These are phyloP conservation scores for Rhodotorula mucilaginosa DNA, from an alignment of 1,284 basidiomycete genomes.

Conservation along the genomic window DNA sequence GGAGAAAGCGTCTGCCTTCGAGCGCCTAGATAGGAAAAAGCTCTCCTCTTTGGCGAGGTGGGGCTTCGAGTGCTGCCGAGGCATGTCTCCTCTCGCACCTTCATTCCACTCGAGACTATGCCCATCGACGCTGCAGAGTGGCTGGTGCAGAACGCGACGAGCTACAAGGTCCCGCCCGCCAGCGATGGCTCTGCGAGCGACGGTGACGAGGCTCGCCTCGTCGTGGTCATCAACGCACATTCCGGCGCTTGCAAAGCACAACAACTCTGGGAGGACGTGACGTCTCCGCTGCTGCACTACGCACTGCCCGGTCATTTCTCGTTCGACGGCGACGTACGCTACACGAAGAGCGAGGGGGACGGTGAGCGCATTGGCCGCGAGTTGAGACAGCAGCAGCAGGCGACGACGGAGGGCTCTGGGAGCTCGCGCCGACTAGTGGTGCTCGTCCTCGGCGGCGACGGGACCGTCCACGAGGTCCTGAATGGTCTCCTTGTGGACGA, in stretches of 20 bases:
- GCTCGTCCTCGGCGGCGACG: slow-evolving; percentile 64
- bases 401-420: neutral
- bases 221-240: slow-evolving; percentile 3
- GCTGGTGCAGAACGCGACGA: neutral
- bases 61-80: neutral
- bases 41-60: neutral
- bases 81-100: neutral
- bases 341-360: slow-evolving; percentile 60
- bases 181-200: too few relatives aligned
- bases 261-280: neutral
- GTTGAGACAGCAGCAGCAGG: slow-evolving; percentile 48
- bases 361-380: slow-evolving; percentile 59
- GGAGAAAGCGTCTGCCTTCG: neutral
- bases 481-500: slow-evolving; percentile 54
- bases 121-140: neutral
- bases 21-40: neutral
- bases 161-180: neutral
- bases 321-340: slow-evolving; percentile 45
- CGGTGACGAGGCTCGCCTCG: neutral
- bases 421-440: slow-evolving; percentile 10
- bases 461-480: slow-evolving; percentile 83
- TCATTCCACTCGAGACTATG: neutral
- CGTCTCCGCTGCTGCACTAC: neutral
- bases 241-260: neutral
- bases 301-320: neutral